phyloP scores from a whole-genome alignment of 208 protist species.

The Porcisia deanei region DNA sequence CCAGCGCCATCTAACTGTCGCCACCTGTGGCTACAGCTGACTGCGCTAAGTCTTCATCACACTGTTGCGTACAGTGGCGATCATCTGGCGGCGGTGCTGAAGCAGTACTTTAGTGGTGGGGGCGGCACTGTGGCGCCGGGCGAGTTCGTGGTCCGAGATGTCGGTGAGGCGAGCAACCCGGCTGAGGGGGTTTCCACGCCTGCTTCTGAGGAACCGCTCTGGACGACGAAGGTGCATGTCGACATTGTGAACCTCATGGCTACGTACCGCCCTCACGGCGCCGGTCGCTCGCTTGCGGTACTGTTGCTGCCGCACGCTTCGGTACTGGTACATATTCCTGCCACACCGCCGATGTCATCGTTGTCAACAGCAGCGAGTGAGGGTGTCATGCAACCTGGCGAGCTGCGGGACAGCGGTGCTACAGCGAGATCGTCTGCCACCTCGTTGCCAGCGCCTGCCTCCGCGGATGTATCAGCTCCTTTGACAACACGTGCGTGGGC shows the following conservation, averaged over 20 bases:
- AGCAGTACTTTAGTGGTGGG: conserved; percentile 44
- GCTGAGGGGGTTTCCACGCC: neutral
- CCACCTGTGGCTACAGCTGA: conserved; percentile 32
- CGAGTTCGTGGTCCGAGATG: neutral
- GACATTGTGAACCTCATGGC: conserved; percentile 30
- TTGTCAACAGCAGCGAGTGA: neutral
- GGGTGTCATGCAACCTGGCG: neutral
- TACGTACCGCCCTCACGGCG: conserved; percentile 33
- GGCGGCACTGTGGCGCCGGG: neutral
- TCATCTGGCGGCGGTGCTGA: conserved; percentile 44
- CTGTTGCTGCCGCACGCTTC: conserved; percentile 30
- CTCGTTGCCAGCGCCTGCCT: neutral
- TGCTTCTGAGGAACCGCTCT: neutral
- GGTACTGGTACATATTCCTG: conserved; percentile 14
- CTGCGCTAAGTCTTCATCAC: conserved; percentile 44
- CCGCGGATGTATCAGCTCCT: neutral
- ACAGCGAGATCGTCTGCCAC: neutral
- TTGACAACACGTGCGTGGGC: conserved; percentile 13
- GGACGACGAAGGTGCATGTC: conserved; percentile 18
- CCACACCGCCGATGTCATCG: neutral
- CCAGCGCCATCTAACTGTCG: conserved; percentile 4
- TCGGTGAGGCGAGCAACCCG: neutral
- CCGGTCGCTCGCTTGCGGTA: conserved; percentile 26
- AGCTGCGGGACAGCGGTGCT: neutral
- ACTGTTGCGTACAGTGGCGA: conserved; percentile 52